Base-by-base conservation (phyloP, 306 rosid species). In the Vigna nakashimae region DNA sequence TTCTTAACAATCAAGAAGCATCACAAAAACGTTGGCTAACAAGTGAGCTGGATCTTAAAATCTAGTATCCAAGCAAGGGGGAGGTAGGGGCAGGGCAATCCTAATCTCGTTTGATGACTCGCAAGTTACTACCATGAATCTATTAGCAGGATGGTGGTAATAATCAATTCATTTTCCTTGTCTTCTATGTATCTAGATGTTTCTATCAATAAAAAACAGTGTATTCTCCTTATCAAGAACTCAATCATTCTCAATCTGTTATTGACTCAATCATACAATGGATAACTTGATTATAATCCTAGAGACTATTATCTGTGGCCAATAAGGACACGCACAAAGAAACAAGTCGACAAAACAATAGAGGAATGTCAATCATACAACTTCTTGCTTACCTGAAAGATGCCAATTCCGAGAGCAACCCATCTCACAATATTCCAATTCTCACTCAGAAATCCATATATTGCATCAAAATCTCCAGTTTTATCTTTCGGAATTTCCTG, bases 371-470 rank as follows among this genome's bases (percentile, higher is more conserved):
- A 64, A 75, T 62, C 53, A 43, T 40, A 68, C 34, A 42, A 40
- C 28, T 17, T 74, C 66, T 73, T 53, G 67, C 85, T 74, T 87
- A 92, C 98, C 98, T 95, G 91, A 74, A 96, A 90, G 76, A 91
- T 76, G 72, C 92, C 92, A 80, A 85, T 90, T 80, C 98, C 99
- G 76, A 96, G 90, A 78, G 91, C 91, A 69, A 96, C 98, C 99
- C 99, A 96, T 85, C 55, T 90, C 40, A 85, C 84, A 74, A 96
- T 90, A 20, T 82, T 58, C 99, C 99, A 96, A 77, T 96, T 86
- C 76, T 82, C 88, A 59, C 84, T 73, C 64, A 92, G 86, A 76
- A 96, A 90, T 18, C 45, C 81, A 74, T 91, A 92, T 77, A 96
- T 84, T 92, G 65, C 81, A 38, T 87, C 87, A 75, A 96, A 96